phyloP scores from a whole-genome alignment of 192 early-diverging fungal genomes.

The Coemansia reversa region DNA sequence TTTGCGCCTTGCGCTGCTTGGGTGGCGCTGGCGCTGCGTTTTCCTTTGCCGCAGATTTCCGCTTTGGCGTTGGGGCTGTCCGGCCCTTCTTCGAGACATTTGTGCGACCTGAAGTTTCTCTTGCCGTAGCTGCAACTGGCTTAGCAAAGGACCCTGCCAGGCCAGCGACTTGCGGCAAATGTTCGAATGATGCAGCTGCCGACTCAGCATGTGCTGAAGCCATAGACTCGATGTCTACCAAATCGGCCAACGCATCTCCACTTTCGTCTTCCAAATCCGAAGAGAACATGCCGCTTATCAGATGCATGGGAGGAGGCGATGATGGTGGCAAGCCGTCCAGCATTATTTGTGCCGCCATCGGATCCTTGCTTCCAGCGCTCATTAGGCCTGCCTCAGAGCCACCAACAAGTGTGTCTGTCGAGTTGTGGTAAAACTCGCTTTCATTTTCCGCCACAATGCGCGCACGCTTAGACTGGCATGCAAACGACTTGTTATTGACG shows the following conservation, averaged over 20 bases:
- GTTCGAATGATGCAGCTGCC: background rate
- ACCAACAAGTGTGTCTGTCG: slow-evolving; percentile 46
- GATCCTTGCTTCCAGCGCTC: slow-evolving; percentile 4
- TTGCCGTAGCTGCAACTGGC: background rate
- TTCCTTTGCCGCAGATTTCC: slow-evolving; percentile 17
- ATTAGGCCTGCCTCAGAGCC: slow-evolving; percentile 23
- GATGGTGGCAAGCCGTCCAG: slow-evolving; percentile 51
- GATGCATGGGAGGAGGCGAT: slow-evolving; percentile 35
- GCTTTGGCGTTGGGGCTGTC: background rate
- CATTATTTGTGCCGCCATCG: slow-evolving; percentile 14
- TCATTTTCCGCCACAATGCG: slow-evolving; percentile 13
- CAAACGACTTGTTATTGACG: background rate
- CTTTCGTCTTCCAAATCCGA: slow-evolving; percentile 16
- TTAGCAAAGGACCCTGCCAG: background rate
- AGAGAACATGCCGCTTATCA: slow-evolving; percentile 10
- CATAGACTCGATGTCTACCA: slow-evolving; percentile 13
- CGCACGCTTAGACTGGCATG: slow-evolving; percentile 19
- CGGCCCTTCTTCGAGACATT: slow-evolving; percentile 4
- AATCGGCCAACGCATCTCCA: slow-evolving; percentile 22
- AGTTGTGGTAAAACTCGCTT: slow-evolving; percentile 17
- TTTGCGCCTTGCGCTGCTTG: slow-evolving; percentile 5
- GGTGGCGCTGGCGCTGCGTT: slow-evolving; percentile 8
- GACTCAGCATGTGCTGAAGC: slow-evolving; percentile 7
- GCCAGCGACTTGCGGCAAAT: background rate
- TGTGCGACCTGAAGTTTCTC: background rate